These are phyloP conservation scores for Thielaviopsis ethacetica DNA, from an alignment of 2,329 filamentous ascomycete species.

Conservation along the genomic window DNA sequence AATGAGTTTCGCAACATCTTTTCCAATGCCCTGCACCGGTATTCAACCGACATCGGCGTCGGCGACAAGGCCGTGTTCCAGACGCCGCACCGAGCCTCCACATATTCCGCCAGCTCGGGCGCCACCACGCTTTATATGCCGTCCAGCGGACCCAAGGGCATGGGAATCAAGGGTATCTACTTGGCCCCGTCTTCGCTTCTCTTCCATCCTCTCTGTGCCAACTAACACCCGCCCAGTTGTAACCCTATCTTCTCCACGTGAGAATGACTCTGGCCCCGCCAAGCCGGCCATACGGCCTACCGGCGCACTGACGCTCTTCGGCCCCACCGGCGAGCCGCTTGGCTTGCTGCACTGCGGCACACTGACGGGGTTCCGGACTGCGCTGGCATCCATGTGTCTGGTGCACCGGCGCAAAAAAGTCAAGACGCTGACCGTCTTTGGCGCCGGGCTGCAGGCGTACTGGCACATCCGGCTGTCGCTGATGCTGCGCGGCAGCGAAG, in stretches of 20 bases:
- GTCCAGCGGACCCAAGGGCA: constrained; percentile 43
- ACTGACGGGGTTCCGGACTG: constrained; percentile 67
- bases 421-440: constrained; percentile 68
- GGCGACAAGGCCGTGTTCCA: constrained; percentile 29
- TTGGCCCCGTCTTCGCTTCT: background rate
- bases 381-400: constrained; percentile 52
- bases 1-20: constrained; percentile 33
- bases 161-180: constrained; percentile 47
- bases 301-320: constrained; percentile 55
- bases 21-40: constrained; percentile 39
- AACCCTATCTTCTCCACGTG: constrained; percentile 35
- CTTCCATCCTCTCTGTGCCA: background rate
- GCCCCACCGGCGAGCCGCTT: constrained; percentile 40
- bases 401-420: constrained; percentile 50
- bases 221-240: constrained; percentile 32
- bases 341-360: constrained; percentile 59
- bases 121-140: constrained; percentile 60
- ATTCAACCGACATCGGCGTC: constrained; percentile 37
- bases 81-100: constrained; percentile 36
- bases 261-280: constrained; percentile 14
- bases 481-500: constrained; percentile 50
- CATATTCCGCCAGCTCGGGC: constrained; percentile 30
- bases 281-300: constrained; percentile 31
- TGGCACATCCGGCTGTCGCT: constrained; percentile 85
- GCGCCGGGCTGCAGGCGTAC: constrained; percentile 77